These are phyloP conservation scores for Citrullus amarus DNA, from an alignment of 306 rosid species.

Conservation along the genomic window DNA sequence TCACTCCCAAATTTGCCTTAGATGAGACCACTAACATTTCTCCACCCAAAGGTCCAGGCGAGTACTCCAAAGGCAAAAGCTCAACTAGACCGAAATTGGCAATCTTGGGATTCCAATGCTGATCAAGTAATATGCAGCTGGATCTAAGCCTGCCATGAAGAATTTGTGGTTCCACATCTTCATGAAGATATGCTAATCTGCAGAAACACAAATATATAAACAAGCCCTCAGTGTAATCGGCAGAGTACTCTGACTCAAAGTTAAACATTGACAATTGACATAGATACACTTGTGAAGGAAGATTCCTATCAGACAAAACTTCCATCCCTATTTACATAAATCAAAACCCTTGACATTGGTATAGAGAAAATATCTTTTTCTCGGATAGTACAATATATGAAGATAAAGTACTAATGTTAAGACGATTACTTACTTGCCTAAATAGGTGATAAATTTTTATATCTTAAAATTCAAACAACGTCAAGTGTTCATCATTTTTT, in stretches of 20 bases:
- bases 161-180: slow-evolving; percentile 45
- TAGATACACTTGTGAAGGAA: not conserved
- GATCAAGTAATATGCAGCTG: slow-evolving; percentile 44
- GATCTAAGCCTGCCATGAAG: slow-evolving; percentile 41
- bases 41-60: slow-evolving; percentile 14
- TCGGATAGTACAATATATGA: not conserved
- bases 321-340: not conserved
- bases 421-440: not conserved
- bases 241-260: not conserved
- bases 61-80: slow-evolving; percentile 20
- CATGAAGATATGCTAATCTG: slow-evolving; percentile 66
- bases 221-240: not conserved
- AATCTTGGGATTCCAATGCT: slow-evolving; percentile 43
- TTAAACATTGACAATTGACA: not conserved
- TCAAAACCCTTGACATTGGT: not conserved
- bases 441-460: not conserved
- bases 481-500: not conserved
- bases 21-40: slow-evolving; percentile 26
- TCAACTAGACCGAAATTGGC: slow-evolving; percentile 40
- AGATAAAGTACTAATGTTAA: no score
- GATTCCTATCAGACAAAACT: not conserved
- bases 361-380: not conserved
- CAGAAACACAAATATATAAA: not conserved
- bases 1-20: no score
- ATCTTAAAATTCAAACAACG: not conserved